These are phyloP conservation scores for Phytophthora vignae DNA, from an alignment of 352 stramenopile genomes.

Conservation along the genomic window DNA sequence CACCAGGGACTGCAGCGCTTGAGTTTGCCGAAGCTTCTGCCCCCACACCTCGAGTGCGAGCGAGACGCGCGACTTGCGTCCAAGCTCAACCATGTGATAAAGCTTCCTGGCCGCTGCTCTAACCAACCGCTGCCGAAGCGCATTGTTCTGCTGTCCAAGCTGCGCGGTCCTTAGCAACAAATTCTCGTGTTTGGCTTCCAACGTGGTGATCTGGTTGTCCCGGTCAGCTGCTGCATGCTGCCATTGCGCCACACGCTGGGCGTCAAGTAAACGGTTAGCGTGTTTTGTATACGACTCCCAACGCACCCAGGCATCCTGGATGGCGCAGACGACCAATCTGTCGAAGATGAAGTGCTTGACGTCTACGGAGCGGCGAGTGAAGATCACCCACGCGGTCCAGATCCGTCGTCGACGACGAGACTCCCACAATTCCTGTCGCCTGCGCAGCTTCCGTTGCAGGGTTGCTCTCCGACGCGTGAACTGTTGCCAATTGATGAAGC, in stretches of 20 bases:
- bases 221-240: conserved; percentile 13
- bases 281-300: conserved; percentile 25
- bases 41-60: conserved; percentile 21
- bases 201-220: conserved; percentile 12
- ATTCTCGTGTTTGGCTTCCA: conserved; percentile 30
- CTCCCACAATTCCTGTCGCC: conserved; percentile 12
- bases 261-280: conserved; percentile 14
- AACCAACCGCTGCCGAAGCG: conserved; percentile 12
- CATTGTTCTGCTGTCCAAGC: conserved; percentile 28
- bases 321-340: conserved; percentile 23
- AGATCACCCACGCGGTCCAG: conserved; percentile 21
- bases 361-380: conserved; percentile 18
- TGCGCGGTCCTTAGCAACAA: conserved; percentile 18
- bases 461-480: background rate
- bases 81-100: conserved; percentile 7
- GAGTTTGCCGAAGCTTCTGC: conserved; percentile 11
- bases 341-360: conserved; percentile 29
- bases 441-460: conserved; percentile 18
- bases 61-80: conserved; percentile 6
- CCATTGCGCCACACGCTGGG: conserved; percentile 17
- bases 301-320: conserved; percentile 24
- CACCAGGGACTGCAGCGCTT: conserved; percentile 3
- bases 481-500: conserved; percentile 25
- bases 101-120: conserved; percentile 12
- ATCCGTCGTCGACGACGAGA: conserved; percentile 7